Conservation (phyloP, 768 basidiomycete genomes). For the Kondoa subrosea region DNA sequence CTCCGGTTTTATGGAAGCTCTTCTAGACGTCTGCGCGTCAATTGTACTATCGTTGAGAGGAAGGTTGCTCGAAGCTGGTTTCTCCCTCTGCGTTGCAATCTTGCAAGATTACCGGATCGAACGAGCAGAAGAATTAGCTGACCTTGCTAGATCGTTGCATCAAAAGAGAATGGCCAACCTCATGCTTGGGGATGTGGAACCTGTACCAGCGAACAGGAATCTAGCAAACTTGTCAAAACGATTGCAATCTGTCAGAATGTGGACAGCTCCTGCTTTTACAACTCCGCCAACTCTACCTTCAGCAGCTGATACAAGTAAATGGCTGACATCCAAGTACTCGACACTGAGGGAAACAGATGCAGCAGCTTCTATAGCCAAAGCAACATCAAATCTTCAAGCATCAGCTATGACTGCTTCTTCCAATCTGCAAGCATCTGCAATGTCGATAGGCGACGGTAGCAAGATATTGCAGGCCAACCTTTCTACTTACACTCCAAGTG, state of each 20-base stretch:
- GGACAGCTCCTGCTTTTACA: not conserved
- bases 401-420: not conserved
- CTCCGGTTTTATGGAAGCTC: not conserved
- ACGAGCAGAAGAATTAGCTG: not conserved
- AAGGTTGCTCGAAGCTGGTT: not conserved
- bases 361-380: not conserved
- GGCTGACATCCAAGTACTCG: not conserved
- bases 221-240: not conserved
- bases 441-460: no score
- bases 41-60: not conserved
- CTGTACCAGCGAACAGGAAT: not conserved
- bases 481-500: no score
- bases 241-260: not conserved
- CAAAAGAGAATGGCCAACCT: not conserved
- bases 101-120: slow-evolving; percentile 4
- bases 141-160: not conserved
- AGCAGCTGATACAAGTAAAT: not conserved
- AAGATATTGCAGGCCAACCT: no score
- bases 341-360: slow-evolving; percentile 1
- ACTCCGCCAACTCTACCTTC: not conserved
- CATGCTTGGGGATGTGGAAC: not conserved
- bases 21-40: not conserved
- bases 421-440: not conserved
- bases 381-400: not conserved
- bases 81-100: not conserved